Percentiles rank a stretch among this genome's conserved stretches.
phyloP scores from a whole-genome alignment of 371 early-diverging fungal genomes.

The Mucor circinelloides region DNA sequence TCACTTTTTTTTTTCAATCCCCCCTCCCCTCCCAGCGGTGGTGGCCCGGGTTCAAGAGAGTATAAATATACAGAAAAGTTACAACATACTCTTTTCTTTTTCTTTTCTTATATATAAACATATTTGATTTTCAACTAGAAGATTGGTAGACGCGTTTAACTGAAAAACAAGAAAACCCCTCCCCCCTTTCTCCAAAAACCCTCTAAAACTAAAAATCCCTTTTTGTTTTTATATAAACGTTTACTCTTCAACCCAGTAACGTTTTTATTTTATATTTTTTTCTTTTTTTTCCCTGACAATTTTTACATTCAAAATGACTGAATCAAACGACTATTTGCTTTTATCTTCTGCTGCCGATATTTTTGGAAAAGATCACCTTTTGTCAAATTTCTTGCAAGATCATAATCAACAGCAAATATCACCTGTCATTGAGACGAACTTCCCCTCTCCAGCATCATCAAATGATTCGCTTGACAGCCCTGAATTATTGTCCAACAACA shows the following conservation, averaged over 20 bases:
- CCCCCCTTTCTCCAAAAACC: background rate
- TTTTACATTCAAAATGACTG: conserved; percentile 18
- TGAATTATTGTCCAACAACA: background rate
- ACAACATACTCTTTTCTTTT: background rate
- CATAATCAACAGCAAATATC: conserved; percentile 10
- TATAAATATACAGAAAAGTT: background rate
- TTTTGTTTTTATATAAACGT: conserved; percentile 30
- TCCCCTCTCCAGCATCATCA: conserved; percentile 36
- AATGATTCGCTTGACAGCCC: conserved; percentile 31
- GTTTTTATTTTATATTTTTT: conserved; percentile 30
- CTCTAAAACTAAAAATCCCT: conserved; percentile 22
- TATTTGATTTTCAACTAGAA: background rate
- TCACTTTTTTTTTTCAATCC: background rate
- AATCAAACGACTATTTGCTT: conserved; percentile 32
- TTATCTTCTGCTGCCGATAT: conserved; percentile 19
- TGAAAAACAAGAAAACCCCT: background rate
- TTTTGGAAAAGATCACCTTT: conserved; percentile 33
- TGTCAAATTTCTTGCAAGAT: conserved; percentile 30
- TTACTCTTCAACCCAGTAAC: conserved; percentile 8
- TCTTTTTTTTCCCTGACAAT: conserved; percentile 1
- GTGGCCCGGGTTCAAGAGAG: background rate
- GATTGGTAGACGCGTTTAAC: conserved; percentile 10
- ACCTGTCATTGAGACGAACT: conserved; percentile 23
- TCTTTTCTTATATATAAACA: background rate
- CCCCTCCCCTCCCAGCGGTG: too few species aligned